phyloP scores from a whole-genome alignment of 2,329 filamentous ascomycete genomes.

The Lecanicillium sp. region DNA sequence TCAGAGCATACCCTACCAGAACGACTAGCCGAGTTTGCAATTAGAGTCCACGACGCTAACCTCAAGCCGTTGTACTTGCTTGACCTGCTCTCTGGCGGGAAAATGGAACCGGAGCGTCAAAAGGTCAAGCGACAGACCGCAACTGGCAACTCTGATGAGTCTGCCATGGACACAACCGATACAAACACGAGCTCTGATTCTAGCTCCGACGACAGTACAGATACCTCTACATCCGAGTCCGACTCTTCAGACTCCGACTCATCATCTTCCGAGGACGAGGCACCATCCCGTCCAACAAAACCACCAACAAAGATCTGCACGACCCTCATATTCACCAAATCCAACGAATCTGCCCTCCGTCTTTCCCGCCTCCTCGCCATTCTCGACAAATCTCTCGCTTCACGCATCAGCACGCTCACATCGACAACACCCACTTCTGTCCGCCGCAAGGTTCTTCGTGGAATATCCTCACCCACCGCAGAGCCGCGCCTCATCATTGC shows the following conservation, averaged over 20 bases:
- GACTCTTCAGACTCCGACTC: slow-evolving; percentile 15
- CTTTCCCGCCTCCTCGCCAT: slow-evolving; percentile 71
- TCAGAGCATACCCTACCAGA: slow-evolving; percentile 50
- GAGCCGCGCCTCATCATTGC: slow-evolving; percentile 72
- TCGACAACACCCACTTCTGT: slow-evolving; percentile 68
- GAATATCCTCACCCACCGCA: slow-evolving; percentile 59
- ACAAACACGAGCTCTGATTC: slow-evolving; percentile 29
- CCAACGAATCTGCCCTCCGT: slow-evolving; percentile 79
- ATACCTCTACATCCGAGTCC: slow-evolving; percentile 11
- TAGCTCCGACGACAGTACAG: slow-evolving; percentile 12
- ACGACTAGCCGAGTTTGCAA: slow-evolving; percentile 53
- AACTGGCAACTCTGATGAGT: too few species aligned
- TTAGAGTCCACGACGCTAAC: slow-evolving; percentile 60
- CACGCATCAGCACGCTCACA: slow-evolving; percentile 60
- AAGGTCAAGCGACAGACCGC: background rate
- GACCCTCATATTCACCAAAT: slow-evolving; percentile 81
- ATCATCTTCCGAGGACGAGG: slow-evolving; percentile 12
- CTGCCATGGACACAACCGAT: slow-evolving; percentile 2
- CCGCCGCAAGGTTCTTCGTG: slow-evolving; percentile 57
- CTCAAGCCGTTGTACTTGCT: slow-evolving; percentile 82
- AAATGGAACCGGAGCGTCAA: slow-evolving; percentile 28
- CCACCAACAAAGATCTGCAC: slow-evolving; percentile 25
- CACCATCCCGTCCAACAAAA: slow-evolving; percentile 11
- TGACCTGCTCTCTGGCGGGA: slow-evolving; percentile 55
- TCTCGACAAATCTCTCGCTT: slow-evolving; percentile 49